phyloP scores from a whole-genome alignment of 176 grass and related monocot species.

The Secale cereale region DNA sequence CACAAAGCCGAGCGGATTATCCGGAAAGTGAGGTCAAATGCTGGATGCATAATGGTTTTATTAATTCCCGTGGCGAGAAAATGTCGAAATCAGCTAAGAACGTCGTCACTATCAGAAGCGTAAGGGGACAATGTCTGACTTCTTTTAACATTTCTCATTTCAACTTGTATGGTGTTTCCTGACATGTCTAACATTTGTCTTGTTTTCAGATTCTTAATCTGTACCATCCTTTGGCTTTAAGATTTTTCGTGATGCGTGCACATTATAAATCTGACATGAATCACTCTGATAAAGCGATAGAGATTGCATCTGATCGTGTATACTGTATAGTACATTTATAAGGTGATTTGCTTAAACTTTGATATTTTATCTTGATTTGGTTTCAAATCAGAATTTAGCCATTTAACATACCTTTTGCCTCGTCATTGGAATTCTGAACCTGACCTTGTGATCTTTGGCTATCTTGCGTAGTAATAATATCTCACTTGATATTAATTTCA shows the following conservation, averaged over 20 bases:
- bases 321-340: no score
- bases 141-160: neutral
- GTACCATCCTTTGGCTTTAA: constrained; percentile 87
- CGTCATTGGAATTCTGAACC: neutral
- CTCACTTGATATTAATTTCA: neutral
- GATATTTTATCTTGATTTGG: neutral
- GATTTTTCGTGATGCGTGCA: constrained; percentile 70
- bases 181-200: neutral
- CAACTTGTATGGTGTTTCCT: neutral
- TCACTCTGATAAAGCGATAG: no score
- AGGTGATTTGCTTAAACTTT: neutral
- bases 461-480: neutral
- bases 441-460: neutral
- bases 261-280: constrained; percentile 54
- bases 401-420: neutral
- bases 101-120: constrained; percentile 84
- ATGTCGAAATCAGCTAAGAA: constrained; percentile 71
- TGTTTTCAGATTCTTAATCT: constrained; percentile 54
- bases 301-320: no score
- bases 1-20: constrained; percentile 52
- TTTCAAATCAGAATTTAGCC: neutral
- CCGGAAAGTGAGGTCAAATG: constrained; percentile 38
- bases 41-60: constrained; percentile 69
- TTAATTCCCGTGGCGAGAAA: constrained; percentile 52
- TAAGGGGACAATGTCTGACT: constrained; percentile 28